Base-by-base conservation (phyloP, 768 basidiomycete species). In the Tulasnella calospora region DNA sequence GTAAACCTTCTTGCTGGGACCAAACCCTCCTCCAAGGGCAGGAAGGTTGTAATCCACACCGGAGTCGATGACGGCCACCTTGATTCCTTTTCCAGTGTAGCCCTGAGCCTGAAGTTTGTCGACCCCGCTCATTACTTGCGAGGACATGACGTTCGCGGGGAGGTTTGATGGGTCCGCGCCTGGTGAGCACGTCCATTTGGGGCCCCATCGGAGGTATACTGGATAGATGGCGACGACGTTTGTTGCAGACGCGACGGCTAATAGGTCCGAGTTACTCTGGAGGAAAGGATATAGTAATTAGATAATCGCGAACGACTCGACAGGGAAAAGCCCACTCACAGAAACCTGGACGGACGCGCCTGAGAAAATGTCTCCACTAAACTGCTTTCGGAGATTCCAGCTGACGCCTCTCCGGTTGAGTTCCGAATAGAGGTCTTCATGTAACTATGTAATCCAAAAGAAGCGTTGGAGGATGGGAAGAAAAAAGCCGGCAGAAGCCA, bases 11-110 rank as follows among this genome's bases (percentile, higher is more conserved):
- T 79, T 38, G n/a, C 40, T 46, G 38, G 46, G 21, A 23, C 78
- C 78, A 40, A 79, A 79, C 23, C 77, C 77, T 8, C 71, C 51
- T n/a, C 79, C 79, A 33, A 79, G 47, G 2, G 36, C 69, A 19
- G 76, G 77, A 13, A 79, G 79, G 21, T 27, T 79, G 41, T 79
- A 79, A 55, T 79, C 79, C n/a, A 79, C 77, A 36, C 78, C 78
- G 4, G 78, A 67, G 71, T 79, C 79, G 70, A 79, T 79, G 77
- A 79, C 71, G 21, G 78, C 75, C 12, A 79, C 51, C 51, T 71
- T 70, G 41, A 79, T 23, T 33, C 79, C 79, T 23, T 79, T 44
- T 23, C 79, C 79, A 8, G 30, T 51, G 67, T 71, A 57, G 15
- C 79, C 79, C 47, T 78, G 77, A 44, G 41, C 70, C 17, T 79